Conservation (phyloP, 108 stramenopile species). For the Cyclotella choctawhatcheeana region DNA sequence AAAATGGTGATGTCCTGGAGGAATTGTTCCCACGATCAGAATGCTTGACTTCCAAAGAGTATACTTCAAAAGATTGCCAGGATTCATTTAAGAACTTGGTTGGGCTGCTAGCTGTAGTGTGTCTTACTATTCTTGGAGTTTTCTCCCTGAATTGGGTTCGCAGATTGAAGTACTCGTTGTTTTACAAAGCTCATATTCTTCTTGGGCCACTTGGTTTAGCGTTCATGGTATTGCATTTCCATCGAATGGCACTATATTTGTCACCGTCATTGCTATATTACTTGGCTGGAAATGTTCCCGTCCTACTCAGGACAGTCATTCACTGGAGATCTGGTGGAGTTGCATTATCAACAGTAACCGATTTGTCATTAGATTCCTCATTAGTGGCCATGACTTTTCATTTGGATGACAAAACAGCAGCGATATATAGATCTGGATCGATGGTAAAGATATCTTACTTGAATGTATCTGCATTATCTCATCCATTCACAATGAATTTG, state of each 20-base stretch:
- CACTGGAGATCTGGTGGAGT: slow-evolving; percentile 36
- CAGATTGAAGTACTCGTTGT: slow-evolving; percentile 50
- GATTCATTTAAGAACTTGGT: slow-evolving; percentile 42
- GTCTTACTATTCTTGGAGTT: slow-evolving; percentile 44
- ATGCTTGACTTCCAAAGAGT: slow-evolving; percentile 7
- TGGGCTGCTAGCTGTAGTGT: slow-evolving; percentile 48
- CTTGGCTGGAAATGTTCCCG: slow-evolving; percentile 51
- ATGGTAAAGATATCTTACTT: not conserved
- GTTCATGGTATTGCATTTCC: slow-evolving; percentile 61
- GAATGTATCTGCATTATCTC: not conserved
- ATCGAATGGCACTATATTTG: slow-evolving; percentile 62
- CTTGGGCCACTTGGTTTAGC: slow-evolving; percentile 41
- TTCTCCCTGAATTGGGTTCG: slow-evolving; percentile 54
- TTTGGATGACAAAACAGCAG: slow-evolving; percentile 55
- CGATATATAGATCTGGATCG: slow-evolving; percentile 24
- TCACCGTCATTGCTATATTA: slow-evolving; percentile 70
- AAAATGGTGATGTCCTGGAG: slow-evolving; percentile 1
- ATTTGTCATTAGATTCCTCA: slow-evolving; percentile 9
- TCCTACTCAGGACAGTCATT: slow-evolving; percentile 15
- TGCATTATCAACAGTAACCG: slow-evolving; percentile 26
- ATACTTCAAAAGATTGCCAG: slow-evolving; percentile 16
- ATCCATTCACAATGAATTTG: slow-evolving; percentile 7
- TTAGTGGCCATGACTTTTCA: not conserved
- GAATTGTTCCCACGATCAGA: slow-evolving; percentile 15
- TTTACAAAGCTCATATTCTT: slow-evolving; percentile 47